A percentile compares a stretch with the other conserved stretches of the same genome.
Conservation (phyloP, 116 monocot species). For the Trichopus zeylanicus region DNA sequence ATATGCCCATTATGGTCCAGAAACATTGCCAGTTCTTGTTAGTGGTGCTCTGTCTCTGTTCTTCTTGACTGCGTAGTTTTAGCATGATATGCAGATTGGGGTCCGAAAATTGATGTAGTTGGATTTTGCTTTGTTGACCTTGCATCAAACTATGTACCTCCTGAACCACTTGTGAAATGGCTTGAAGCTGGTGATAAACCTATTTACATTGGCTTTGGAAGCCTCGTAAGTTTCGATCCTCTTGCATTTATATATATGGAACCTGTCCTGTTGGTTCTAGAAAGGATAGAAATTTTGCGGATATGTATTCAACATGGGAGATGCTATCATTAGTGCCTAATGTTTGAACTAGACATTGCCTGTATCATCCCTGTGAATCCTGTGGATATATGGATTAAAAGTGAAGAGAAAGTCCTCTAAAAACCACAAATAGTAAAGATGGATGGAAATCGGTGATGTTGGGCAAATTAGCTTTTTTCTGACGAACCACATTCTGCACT, state of each 20-base stretch:
- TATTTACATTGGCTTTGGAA: constrained; percentile 98
- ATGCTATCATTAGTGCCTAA: too few relatives aligned
- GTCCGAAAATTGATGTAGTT: constrained; percentile 96
- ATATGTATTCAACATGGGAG: too few relatives aligned
- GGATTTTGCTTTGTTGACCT: constrained; percentile 99
- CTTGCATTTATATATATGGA: background rate
- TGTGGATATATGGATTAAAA: too few relatives aligned
- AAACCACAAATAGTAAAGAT: too few relatives aligned
- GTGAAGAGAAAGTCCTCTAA: too few relatives aligned
- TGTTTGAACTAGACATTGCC: too few relatives aligned
- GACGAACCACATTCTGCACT: too few relatives aligned
- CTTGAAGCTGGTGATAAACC: constrained; percentile 83
- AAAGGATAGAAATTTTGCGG: too few relatives aligned
- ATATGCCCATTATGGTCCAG: background rate
- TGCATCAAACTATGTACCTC: constrained; percentile 91
- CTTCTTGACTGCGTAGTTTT: background rate
- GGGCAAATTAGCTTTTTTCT: too few relatives aligned
- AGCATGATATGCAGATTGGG: constrained; percentile 68
- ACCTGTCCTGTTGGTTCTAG: background rate
- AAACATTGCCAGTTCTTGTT: background rate
- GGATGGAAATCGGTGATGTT: too few relatives aligned
- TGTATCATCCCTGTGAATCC: too few relatives aligned
- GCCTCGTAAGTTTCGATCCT: constrained; percentile 70
- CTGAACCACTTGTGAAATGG: constrained; percentile 88
- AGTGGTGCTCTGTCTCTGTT: background rate